phyloP scores from a whole-genome alignment of 2,329 filamentous ascomycete genomes.

The Colletotrichum orchidophilum region DNA sequence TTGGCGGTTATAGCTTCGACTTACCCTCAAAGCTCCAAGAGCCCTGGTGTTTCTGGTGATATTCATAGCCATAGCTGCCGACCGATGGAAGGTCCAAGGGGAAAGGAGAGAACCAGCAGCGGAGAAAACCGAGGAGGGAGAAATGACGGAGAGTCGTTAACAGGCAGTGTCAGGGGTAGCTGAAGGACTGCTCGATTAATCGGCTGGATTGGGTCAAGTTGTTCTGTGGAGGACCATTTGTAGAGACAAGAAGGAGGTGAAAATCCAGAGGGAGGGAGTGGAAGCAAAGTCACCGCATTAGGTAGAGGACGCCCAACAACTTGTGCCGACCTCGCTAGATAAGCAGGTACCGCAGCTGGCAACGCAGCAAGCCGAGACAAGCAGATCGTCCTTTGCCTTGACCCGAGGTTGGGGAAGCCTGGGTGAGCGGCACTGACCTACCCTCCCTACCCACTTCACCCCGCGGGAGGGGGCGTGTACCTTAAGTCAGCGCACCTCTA shows the following conservation, averaged over 20 bases:
- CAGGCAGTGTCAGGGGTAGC: neutral
- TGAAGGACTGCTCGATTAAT: neutral
- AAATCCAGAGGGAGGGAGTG: neutral
- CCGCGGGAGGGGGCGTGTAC: neutral
- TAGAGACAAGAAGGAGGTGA: neutral
- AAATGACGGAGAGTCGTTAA: neutral
- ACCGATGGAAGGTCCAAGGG: slow-evolving; percentile 4
- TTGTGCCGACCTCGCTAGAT: neutral
- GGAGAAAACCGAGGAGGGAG: neutral
- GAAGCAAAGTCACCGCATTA: neutral
- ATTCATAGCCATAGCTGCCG: slow-evolving; percentile 68
- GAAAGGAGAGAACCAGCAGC: neutral
- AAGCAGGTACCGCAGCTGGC: neutral
- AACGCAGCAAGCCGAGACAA: slow-evolving; percentile 27
- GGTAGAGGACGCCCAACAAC: neutral
- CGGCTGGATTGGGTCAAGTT: neutral
- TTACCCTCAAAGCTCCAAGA: slow-evolving; percentile 71
- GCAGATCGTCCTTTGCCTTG: neutral
- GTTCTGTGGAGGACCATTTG: neutral
- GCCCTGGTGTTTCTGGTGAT: slow-evolving; percentile 70
- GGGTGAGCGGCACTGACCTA: neutral
- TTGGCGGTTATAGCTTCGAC: slow-evolving; percentile 36
- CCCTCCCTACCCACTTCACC: too few species aligned
- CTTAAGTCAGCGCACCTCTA: too few species aligned
- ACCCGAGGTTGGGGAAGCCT: slow-evolving; percentile 26